Evolutionary conservation across 306 rosid species (phyloP).

Genomic region (Albizia julibrissin): DNA sequence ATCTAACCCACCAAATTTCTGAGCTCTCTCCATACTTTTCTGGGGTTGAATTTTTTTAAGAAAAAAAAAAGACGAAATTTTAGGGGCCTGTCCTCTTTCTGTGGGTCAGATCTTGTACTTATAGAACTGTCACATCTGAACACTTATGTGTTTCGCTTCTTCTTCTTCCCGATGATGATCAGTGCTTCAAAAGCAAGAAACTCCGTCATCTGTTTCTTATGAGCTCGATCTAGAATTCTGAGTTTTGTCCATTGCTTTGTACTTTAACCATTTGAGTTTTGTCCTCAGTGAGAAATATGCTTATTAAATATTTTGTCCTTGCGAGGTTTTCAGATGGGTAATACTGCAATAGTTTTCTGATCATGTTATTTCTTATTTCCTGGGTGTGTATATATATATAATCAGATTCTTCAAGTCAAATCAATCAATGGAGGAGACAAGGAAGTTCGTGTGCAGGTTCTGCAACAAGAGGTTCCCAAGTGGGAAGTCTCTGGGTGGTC

Average conservation of each 20-base stretch:
- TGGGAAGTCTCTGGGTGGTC: constrained; percentile 83
- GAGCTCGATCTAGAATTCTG: constrained; percentile 49
- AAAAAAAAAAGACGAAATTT: constrained; percentile 39
- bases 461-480: constrained; percentile 63
- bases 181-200: constrained; percentile 37
- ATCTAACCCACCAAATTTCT: constrained; percentile 26
- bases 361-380: constrained; percentile 25
- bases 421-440: constrained; percentile 50
- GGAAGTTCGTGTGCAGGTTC: constrained; percentile 70
- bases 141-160: constrained; percentile 47
- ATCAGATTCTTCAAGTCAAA: constrained; percentile 34
- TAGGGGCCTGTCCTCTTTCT: constrained; percentile 42
- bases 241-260: constrained; percentile 27
- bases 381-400: not conserved
- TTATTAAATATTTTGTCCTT: constrained; percentile 22
- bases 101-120: constrained; percentile 85
- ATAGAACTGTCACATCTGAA: constrained; percentile 75
- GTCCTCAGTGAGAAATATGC: constrained; percentile 17
- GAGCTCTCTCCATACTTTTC: constrained; percentile 32
- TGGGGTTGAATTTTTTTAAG: not conserved
- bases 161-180: constrained; percentile 32
- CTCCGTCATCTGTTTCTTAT: constrained; percentile 54
- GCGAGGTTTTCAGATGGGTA: constrained; percentile 41
- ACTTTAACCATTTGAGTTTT: constrained; percentile 18
- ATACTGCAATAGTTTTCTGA: constrained; percentile 24